Conservation (phyloP, 139 green algal genomes). For the Haematococcus sp. region DNA sequence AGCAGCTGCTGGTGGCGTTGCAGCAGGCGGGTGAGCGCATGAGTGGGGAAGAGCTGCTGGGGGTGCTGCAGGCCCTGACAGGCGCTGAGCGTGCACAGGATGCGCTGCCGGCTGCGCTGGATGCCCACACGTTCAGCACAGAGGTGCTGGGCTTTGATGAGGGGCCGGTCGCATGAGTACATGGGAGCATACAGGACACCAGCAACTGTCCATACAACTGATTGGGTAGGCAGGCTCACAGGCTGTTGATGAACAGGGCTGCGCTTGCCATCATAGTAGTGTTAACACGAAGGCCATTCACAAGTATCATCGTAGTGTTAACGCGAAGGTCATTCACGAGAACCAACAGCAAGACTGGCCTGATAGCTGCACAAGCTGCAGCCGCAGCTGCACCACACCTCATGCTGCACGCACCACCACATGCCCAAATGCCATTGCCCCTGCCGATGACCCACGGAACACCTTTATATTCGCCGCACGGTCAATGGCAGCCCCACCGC, state of each 20-base stretch:
- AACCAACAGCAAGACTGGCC: too few species aligned
- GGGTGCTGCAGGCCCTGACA: constrained; percentile 42
- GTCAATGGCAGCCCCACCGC: not conserved
- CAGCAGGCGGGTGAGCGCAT: constrained; percentile 51
- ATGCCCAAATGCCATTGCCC: constrained; percentile 15
- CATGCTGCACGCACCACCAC: not conserved
- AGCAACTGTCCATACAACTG: too few species aligned
- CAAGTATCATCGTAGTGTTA: too few species aligned
- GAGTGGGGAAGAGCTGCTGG: constrained; percentile 42
- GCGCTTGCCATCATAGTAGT: too few species aligned
- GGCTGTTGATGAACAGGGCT: too few species aligned
- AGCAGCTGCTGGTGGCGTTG: constrained; percentile 47
- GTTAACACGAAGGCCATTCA: too few species aligned
- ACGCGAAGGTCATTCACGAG: too few species aligned
- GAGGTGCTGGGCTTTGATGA: constrained; percentile 66
- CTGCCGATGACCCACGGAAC: constrained; percentile 16
- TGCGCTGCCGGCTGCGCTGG: constrained; percentile 39
- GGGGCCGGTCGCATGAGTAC: not conserved
- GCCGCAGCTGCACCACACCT: too few species aligned
- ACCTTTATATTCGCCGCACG: not conserved
- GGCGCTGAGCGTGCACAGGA: constrained; percentile 24
- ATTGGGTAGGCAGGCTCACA: too few species aligned
- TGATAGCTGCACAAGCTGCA: too few species aligned
- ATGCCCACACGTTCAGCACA: constrained; percentile 41
- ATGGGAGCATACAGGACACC: too few species aligned